Percentiles rank a stretch among this genome's conserved stretches.
Evolutionary conservation across 495 filamentous ascomycete species (phyloP).

Genomic region (Cercophora samala): DNA sequence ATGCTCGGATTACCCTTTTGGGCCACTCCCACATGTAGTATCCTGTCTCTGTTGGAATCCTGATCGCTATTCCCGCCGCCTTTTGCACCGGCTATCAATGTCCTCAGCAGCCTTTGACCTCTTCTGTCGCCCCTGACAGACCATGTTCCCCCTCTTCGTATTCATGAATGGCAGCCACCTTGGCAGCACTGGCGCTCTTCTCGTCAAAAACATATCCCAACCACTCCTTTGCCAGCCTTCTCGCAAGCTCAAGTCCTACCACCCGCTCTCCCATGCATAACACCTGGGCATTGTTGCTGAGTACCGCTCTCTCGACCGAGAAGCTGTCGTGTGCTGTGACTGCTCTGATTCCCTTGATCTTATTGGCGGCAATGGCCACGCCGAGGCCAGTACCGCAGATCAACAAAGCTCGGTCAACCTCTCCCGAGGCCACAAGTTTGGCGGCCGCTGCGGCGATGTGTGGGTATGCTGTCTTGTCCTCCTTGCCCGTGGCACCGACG

Average conservation of each 20-base stretch:
- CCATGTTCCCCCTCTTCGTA: constrained; percentile 55
- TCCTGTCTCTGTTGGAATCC: neutral
- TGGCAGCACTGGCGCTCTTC: constrained; percentile 64
- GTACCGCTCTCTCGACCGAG: constrained; percentile 73
- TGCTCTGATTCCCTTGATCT: constrained; percentile 77
- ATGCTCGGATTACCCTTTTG: constrained; percentile 18
- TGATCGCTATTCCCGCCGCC: neutral
- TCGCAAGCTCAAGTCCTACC: constrained; percentile 73
- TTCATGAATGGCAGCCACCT: constrained; percentile 71
- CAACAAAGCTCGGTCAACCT: constrained; percentile 73
- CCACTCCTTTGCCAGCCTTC: constrained; percentile 76
- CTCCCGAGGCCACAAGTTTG: constrained; percentile 62
- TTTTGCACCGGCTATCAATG: neutral
- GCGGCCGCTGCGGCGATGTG: constrained; percentile 71
- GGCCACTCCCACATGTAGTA: neutral
- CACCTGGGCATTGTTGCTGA: constrained; percentile 85
- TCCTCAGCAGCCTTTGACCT: constrained; percentile 23
- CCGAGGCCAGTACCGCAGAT: constrained; percentile 87
- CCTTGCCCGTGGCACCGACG: constrained; percentile 65
- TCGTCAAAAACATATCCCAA: constrained; percentile 77
- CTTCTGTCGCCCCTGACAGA: constrained; percentile 19
- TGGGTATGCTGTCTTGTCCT: constrained; percentile 81
- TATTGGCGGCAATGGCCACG: constrained; percentile 83
- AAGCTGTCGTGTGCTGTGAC: constrained; percentile 87
- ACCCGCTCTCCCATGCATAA: constrained; percentile 86